A percentile compares a stretch with the other conserved stretches of the same genome.
Evolutionary conservation across 2,329 filamentous ascomycete species (phyloP).

Genomic region (Botrytis galanthina): DNA sequence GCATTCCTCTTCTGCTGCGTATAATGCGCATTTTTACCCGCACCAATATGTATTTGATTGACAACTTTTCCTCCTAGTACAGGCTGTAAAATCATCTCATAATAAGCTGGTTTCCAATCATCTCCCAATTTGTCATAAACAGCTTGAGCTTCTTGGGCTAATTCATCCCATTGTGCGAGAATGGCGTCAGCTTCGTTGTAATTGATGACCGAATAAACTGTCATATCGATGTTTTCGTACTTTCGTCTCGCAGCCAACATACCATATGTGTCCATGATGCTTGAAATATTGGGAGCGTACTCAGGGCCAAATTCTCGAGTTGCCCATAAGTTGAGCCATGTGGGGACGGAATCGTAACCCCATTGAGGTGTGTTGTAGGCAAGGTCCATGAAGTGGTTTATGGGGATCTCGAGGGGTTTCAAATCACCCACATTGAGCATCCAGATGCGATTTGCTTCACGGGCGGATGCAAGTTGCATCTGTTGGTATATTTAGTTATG

Average conservation of each 20-base stretch:
- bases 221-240: slow-evolving; percentile 59
- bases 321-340: slow-evolving; percentile 58
- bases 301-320: slow-evolving; percentile 54
- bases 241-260: slow-evolving; percentile 58
- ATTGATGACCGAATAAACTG: slow-evolving; percentile 59
- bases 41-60: slow-evolving; percentile 52
- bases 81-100: slow-evolving; percentile 61
- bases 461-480: slow-evolving; percentile 59
- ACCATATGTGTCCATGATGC: slow-evolving; percentile 55
- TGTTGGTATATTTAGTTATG: slow-evolving; percentile 36
- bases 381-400: slow-evolving; percentile 66
- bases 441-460: slow-evolving; percentile 56
- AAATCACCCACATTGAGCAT: slow-evolving; percentile 64
- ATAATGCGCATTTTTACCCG: slow-evolving; percentile 53
- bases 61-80: slow-evolving; percentile 56
- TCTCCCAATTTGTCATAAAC: slow-evolving; percentile 54
- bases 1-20: slow-evolving; percentile 55
- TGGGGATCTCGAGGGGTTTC: slow-evolving; percentile 60
- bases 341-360: slow-evolving; percentile 52
- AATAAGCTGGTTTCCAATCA: slow-evolving; percentile 56
- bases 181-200: slow-evolving; percentile 62
- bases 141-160: slow-evolving; percentile 53
- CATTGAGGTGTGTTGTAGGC: slow-evolving; percentile 62
- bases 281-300: slow-evolving; percentile 48
- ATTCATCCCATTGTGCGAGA: slow-evolving; percentile 52